Evolutionary conservation across 352 stramenopile species (phyloP), one percentile per base, ranked within the genome.

Genomic region (Hyaloperonospora brassicae): DNA sequence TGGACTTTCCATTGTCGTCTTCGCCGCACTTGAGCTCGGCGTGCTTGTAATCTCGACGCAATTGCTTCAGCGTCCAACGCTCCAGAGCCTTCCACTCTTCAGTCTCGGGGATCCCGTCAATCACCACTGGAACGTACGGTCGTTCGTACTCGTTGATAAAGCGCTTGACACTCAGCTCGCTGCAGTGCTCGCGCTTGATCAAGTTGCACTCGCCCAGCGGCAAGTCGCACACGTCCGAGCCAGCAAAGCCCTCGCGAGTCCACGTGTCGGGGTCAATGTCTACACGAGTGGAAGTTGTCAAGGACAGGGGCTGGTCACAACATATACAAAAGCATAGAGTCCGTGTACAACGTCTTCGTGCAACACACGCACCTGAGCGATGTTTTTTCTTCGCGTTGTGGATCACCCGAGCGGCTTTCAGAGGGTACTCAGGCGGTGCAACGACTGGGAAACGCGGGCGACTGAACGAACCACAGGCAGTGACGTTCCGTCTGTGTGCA

Each of bases 61-160:
- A 52, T 43, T 76, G 76, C 56, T 93, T 91, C 12, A 89, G 54
- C 21, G 72, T 70, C 87, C 87, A 96, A 59, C 87, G 76, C 22
- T 78, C 57, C 10, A 77, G 50, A 2, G 84, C 81, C 38, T 55
- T 50, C 87, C 87, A 95, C 9, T 63, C 52, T 53, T 96, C 83
- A 25, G 72, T 65, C 54, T 89, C 76, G 0, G 87, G 87, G 22
- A 96, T 73, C 46, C 84, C 84, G 48, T 86, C 73, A 34, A 96
- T 92, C 30, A 96, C 76, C 4, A 93, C 76, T 10, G 85, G 87
- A 25, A 90, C 48, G 34, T 39, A 69, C 7, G 72, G 73, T 38
- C 63, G 81, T 52, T 96, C 87, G 56, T 92, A 96, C 59, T 92
- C 73, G 8, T 87, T 62, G 34, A 90, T 86, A 57, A 96, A 96